Conservation (phyloP, 169 alveolate genomes). For the Eimeria maxima region DNA sequence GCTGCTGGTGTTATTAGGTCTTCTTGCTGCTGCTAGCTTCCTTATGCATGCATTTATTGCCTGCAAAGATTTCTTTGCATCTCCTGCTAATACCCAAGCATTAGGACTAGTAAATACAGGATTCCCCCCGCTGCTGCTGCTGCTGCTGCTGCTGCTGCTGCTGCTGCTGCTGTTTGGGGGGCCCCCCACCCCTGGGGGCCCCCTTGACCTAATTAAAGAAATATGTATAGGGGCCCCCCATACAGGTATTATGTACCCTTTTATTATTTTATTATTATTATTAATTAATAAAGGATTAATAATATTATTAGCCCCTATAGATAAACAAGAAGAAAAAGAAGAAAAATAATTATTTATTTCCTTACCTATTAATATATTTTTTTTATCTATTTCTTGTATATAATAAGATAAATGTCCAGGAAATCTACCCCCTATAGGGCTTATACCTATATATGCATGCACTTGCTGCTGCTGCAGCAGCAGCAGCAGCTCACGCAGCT, state of each 20-base stretch:
- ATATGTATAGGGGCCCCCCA: no score
- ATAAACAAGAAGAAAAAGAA: conserved; percentile 88
- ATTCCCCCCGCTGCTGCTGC: no score
- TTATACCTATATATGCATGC: conserved; percentile 94
- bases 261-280: conserved; percentile 87
- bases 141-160: no score
- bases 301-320: conserved; percentile 96
- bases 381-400: conserved; percentile 94
- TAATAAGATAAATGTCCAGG: conserved; percentile 96
- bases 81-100: conserved; percentile 92
- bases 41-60: conserved; percentile 83
- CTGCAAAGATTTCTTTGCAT: conserved; percentile 89
- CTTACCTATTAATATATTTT: conserved; percentile 93
- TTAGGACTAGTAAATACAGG: conserved; percentile 93
- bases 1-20: no score
- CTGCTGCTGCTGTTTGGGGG: no score
- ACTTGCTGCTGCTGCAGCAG: conserved; percentile 88
- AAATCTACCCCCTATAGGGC: conserved; percentile 97
- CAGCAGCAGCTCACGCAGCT: conserved; percentile 90
- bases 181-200: no score
- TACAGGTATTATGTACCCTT: conserved; percentile 95
- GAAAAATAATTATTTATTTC: conserved; percentile 90
- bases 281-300: conserved; percentile 94
- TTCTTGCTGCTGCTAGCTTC: not conserved
- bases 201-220: no score